Evolutionary conservation across 768 basidiomycete species (phyloP).

Genomic region (Calocybe gangraenosa): DNA sequence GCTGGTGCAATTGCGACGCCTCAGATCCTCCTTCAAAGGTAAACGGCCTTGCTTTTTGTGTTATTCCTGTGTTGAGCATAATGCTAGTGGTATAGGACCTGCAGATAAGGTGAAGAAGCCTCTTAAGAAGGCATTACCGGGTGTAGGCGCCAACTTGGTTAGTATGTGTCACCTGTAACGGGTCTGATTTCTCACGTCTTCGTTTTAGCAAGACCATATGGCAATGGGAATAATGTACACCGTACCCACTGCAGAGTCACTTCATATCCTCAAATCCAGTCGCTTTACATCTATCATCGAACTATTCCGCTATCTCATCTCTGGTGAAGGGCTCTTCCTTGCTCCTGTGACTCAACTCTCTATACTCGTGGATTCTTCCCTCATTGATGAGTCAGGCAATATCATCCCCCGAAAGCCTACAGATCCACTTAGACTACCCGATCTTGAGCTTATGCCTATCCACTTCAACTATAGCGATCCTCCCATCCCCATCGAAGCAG

Average conservation of each 20-base stretch:
- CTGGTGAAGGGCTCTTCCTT: conserved; percentile 9
- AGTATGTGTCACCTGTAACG: not conserved
- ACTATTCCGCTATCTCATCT: conserved; percentile 5
- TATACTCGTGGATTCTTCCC: conserved; percentile 3
- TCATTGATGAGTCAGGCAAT: conserved; percentile 1
- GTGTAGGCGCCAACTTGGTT: conserved; percentile 6
- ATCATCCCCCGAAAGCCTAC: not conserved
- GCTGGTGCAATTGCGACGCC: conserved; percentile 8
- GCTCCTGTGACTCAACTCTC: conserved; percentile 3
- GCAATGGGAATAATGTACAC: conserved; percentile 6
- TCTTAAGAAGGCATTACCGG: conserved; percentile 1
- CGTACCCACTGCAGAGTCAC: not conserved
- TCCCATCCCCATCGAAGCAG: conserved; percentile 1
- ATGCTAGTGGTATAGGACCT: conserved; percentile 2
- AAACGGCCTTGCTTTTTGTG: not conserved
- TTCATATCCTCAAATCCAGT: conserved; percentile 4
- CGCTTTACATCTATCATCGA: conserved; percentile 2
- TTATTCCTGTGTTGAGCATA: not conserved
- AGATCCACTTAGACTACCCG: not conserved
- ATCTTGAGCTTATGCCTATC: conserved; percentile 5
- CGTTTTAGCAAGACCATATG: conserved; percentile 5
- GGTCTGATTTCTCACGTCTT: not conserved
- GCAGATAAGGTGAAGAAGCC: conserved; percentile 2
- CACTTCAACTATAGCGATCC: conserved; percentile 4
- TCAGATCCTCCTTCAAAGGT: conserved; percentile 12